These are phyloP conservation scores for Skeletonema tropicum DNA, from an alignment of 108 stramenopile species.

Conservation along the genomic window DNA sequence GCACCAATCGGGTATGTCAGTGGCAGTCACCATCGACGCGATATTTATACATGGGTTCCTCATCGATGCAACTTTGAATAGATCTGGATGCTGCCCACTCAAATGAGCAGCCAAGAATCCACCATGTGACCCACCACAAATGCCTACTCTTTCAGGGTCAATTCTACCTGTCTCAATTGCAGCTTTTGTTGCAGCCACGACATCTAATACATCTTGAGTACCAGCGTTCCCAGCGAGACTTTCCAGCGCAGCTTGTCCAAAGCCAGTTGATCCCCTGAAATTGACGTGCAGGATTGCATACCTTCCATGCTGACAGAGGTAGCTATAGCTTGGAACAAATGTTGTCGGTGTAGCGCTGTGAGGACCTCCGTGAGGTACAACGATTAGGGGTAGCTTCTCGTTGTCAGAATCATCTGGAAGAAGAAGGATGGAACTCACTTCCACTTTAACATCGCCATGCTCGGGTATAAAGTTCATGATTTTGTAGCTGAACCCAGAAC, in stretches of 20 bases:
- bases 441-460: constrained; percentile 48
- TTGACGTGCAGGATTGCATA: constrained; percentile 88
- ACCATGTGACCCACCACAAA: constrained; percentile 93
- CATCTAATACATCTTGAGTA: constrained; percentile 75
- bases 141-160: constrained; percentile 61
- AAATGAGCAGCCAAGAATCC: background rate
- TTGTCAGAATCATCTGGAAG: constrained; percentile 47
- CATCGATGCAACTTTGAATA: constrained; percentile 34
- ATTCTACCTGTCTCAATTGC: constrained; percentile 48
- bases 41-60: constrained; percentile 95
- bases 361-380: constrained; percentile 84
- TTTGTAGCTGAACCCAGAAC: constrained; percentile 37
- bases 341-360: constrained; percentile 64
- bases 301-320: constrained; percentile 57
- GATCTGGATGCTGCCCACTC: background rate
- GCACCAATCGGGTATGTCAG: constrained; percentile 97
- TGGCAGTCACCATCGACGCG: constrained; percentile 83
- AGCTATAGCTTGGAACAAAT: constrained; percentile 70
- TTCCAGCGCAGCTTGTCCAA: constrained; percentile 72
- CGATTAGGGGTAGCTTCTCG: constrained; percentile 70
- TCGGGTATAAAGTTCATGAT: constrained; percentile 46
- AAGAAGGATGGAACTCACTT: constrained; percentile 62
- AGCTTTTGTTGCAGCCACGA: constrained; percentile 59
- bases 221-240: constrained; percentile 73
- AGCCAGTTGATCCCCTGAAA: constrained; percentile 86